These are phyloP conservation scores for Suhomyces kunorum DNA, from an alignment of 1,139 yeast genomes.

Conservation along the genomic window DNA sequence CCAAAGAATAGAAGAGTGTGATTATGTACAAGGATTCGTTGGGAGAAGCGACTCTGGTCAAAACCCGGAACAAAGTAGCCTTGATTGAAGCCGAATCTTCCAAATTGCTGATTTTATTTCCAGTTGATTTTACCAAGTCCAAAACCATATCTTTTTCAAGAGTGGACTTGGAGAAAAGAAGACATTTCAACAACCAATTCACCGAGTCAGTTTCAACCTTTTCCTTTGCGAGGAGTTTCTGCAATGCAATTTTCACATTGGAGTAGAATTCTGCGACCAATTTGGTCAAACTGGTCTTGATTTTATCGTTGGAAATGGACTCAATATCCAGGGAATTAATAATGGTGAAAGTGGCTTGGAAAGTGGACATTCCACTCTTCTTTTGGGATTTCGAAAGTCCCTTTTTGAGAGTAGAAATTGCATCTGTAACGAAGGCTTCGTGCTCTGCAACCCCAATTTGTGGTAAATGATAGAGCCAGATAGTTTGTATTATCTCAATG, in stretches of 20 bases:
- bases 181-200: constrained; percentile 4
- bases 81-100: constrained; percentile 3
- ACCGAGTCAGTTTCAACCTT: not conserved
- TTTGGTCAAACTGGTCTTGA: not conserved
- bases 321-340: constrained; percentile 5
- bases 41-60: constrained; percentile 15
- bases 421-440: constrained; percentile 17
- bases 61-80: constrained; percentile 7
- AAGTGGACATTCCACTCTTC: not conserved
- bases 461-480: constrained; percentile 34
- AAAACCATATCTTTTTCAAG: constrained; percentile 11
- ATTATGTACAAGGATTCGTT: constrained; percentile 20
- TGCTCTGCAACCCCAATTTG: constrained; percentile 25
- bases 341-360: constrained; percentile 18
- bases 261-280: constrained; percentile 2
- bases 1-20: constrained; percentile 23
- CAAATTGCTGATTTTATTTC: constrained; percentile 4
- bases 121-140: constrained; percentile 7
- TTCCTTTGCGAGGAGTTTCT: not conserved
- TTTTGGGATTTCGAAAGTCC: constrained; percentile 5
- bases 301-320: constrained; percentile 1
- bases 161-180: constrained; percentile 7
- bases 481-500: constrained; percentile 22
- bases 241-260: not conserved
- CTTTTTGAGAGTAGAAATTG: constrained; percentile 17